phyloP scores from a whole-genome alignment of 306 rosid species.

The Cucurbita pepo region DNA sequence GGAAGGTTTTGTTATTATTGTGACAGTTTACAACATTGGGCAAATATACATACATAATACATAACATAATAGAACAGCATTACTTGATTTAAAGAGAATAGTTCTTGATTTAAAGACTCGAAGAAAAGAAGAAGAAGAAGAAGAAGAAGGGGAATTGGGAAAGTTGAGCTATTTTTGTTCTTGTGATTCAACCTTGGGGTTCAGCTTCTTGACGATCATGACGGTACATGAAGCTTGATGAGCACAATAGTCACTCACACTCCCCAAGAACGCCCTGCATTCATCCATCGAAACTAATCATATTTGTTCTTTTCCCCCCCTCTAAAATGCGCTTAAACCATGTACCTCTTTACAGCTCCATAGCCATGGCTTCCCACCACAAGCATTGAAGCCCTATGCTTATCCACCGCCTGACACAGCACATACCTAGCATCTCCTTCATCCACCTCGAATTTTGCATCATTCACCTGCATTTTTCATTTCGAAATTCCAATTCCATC shows the following conservation, averaged over 20 bases:
- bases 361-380: constrained; percentile 36
- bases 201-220: constrained; percentile 5
- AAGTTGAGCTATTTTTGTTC: background rate
- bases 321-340: background rate
- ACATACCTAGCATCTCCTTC: constrained; percentile 32
- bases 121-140: background rate
- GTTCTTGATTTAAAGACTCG: background rate
- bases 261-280: constrained; percentile 10
- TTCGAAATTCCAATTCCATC: background rate
- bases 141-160: background rate
- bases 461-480: constrained; percentile 10
- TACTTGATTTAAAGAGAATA: background rate
- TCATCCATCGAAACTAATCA: too few relatives aligned
- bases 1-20: background rate
- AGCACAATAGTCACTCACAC: constrained; percentile 8
- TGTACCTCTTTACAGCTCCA: constrained; percentile 51
- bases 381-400: constrained; percentile 19
- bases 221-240: constrained; percentile 4
- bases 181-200: background rate
- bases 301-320: background rate
- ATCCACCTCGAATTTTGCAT: constrained; percentile 9
- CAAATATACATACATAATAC: background rate
- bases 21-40: background rate
- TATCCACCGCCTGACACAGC: constrained; percentile 22
- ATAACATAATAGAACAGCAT: background rate